Conservation (phyloP, 495 filamentous ascomycete genomes). For the Achaetomiella virescens region DNA sequence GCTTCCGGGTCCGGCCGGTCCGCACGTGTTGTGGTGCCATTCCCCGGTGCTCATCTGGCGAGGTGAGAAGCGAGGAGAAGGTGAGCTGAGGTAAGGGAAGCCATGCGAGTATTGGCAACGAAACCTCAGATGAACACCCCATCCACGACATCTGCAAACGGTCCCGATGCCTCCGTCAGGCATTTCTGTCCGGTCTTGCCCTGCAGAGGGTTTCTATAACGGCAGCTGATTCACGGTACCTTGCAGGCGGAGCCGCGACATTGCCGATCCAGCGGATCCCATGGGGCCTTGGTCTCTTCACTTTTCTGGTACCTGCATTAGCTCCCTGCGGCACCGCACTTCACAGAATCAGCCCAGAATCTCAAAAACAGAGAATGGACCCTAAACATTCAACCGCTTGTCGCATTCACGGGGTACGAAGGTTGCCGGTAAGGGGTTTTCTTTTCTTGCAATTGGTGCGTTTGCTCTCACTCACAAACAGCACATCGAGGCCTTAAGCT, state of each 20-base stretch:
- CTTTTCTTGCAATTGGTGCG: not conserved
- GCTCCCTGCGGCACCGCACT: not conserved
- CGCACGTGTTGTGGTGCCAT: slow-evolving; percentile 13
- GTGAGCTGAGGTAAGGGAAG: slow-evolving; percentile 2
- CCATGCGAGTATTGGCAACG: not conserved
- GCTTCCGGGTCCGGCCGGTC: not conserved
- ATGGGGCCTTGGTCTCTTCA: not conserved
- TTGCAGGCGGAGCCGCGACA: slow-evolving; percentile 13
- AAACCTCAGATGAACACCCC: no score
- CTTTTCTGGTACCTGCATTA: slow-evolving; percentile 15
- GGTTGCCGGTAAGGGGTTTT: not conserved
- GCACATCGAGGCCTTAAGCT: not conserved
- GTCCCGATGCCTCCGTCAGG: slow-evolving; percentile 4
- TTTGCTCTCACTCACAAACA: not conserved
- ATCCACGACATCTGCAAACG: not conserved
- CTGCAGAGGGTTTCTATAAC: not conserved
- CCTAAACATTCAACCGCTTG: not conserved
- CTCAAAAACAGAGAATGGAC: not conserved
- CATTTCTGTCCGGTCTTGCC: not conserved
- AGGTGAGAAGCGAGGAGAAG: not conserved
- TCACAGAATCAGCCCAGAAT: not conserved
- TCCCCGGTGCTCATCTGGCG: not conserved
- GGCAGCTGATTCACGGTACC: not conserved
- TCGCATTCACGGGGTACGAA: not conserved
- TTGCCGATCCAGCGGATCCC: not conserved